A percentile compares a stretch with the other conserved stretches of the same genome.
These are phyloP conservation scores for Rubia yunnanensis DNA, from an alignment of 257 asterid species.

Conservation along the genomic window DNA sequence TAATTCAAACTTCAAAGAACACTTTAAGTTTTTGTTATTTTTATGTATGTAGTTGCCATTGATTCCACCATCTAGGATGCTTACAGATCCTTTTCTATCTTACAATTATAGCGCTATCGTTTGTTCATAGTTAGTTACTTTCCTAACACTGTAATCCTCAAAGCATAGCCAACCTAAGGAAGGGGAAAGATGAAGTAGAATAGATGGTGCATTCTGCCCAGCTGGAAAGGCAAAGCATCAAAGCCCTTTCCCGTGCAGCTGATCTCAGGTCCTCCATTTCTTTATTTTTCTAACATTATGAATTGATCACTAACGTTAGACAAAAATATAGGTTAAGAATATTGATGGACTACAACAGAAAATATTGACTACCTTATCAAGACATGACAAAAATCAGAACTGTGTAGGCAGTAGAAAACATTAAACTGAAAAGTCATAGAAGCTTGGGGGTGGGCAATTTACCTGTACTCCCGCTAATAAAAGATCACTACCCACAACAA, in stretches of 20 bases:
- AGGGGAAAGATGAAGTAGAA: background rate
- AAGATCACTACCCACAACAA: slow-evolving; percentile 72
- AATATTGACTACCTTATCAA: background rate
- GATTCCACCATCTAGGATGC: background rate
- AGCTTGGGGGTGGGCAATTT: slow-evolving; percentile 8
- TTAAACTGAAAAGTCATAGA: background rate
- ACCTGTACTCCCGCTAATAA: slow-evolving; percentile 97
- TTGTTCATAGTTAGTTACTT: background rate
- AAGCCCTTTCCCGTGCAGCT: background rate
- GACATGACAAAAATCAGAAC: background rate
- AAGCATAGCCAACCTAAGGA: background rate
- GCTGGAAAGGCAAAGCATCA: background rate
- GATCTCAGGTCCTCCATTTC: background rate
- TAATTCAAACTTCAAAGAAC: background rate
- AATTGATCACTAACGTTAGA: background rate
- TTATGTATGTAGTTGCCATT: background rate
- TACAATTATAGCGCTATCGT: background rate
- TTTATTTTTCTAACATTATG: background rate
- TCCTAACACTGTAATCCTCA: background rate
- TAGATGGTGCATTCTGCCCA: background rate
- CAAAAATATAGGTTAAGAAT: background rate
- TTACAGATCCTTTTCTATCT: background rate
- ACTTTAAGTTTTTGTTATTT: background rate
- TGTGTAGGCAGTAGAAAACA: background rate
- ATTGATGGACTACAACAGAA: background rate